A percentile compares a stretch with the other conserved stretches of the same genome.
These are phyloP conservation scores for Saccharomyces hybrid DNA, from an alignment of 1,139 yeast species.

Conservation along the genomic window DNA sequence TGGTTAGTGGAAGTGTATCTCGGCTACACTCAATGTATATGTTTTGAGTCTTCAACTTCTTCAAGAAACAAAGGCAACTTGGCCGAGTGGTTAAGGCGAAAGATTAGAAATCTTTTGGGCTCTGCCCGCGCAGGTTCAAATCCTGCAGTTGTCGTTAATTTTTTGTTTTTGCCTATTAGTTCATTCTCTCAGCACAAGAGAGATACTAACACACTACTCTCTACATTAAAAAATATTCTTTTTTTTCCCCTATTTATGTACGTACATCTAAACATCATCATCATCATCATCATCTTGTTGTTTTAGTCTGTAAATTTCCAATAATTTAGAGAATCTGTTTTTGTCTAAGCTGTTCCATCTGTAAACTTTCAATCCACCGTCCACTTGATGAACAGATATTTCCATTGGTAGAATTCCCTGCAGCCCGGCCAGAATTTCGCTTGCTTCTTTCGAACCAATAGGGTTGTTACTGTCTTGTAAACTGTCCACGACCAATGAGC, in stretches of 20 bases:
- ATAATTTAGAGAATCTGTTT: slow-evolving; percentile 4
- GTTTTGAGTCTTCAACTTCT: no score
- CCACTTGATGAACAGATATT: slow-evolving; percentile 18
- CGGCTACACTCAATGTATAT: no score
- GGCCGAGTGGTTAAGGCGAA: slow-evolving; percentile 52
- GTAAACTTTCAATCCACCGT: slow-evolving; percentile 26
- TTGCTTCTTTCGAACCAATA: slow-evolving; percentile 30
- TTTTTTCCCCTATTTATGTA: no score
- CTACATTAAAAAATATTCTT: no score
- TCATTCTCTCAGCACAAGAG: no score
- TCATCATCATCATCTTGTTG: not conserved
- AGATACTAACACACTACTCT: no score
- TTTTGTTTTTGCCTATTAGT: slow-evolving; percentile 2
- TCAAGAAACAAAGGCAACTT: slow-evolving; percentile 33
- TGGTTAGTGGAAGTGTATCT: no score
- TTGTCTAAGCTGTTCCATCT: slow-evolving; percentile 21
- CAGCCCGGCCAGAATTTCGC: slow-evolving; percentile 24
- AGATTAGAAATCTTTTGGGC: slow-evolving; percentile 48
- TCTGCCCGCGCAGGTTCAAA: slow-evolving; percentile 36
- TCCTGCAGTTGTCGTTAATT: slow-evolving; percentile 34
- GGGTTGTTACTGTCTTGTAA: slow-evolving; percentile 31
- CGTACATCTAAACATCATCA: no score
- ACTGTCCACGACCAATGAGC: slow-evolving; percentile 30
- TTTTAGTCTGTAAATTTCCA: not conserved
- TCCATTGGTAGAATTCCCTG: slow-evolving; percentile 14